Conservation (phyloP, 148 eudicot genomes). For the Vaccinium corymbosum region DNA sequence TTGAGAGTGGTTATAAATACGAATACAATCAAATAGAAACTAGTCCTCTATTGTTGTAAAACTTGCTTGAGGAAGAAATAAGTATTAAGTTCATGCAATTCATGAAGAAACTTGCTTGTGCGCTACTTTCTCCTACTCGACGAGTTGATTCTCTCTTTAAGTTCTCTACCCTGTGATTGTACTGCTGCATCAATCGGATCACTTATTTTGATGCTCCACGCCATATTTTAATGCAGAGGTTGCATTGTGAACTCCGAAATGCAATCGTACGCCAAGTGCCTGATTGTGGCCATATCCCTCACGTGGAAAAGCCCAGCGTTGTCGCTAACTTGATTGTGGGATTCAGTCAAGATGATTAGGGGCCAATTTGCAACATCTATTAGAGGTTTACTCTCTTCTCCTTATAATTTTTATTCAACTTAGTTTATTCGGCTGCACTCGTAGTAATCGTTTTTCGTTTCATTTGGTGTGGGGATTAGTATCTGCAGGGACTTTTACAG, state of each 20-base stretch:
- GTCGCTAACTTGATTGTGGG: constrained; percentile 56
- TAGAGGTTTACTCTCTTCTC: background rate
- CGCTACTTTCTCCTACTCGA: background rate
- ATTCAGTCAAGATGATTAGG: constrained; percentile 30
- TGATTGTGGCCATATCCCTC: constrained; percentile 91
- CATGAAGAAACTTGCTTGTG: constrained; percentile 1
- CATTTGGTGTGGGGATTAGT: no score
- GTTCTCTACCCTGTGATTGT: background rate
- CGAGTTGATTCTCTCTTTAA: background rate
- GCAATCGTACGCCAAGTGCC: constrained; percentile 68
- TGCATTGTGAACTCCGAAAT: constrained; percentile 63
- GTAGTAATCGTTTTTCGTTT: background rate
- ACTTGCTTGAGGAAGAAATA: background rate
- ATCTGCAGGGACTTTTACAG: background rate
- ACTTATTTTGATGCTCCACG: background rate
- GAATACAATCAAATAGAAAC: background rate
- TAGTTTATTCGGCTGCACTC: background rate
- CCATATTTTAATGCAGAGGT: constrained; percentile 46
- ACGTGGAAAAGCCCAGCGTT: constrained; percentile 65
- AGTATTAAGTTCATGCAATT: background rate
- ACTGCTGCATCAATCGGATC: background rate
- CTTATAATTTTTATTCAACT: background rate
- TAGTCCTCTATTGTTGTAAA: background rate
- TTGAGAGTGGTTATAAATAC: background rate
- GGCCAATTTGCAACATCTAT: background rate